Conservation (phyloP, 2,329 filamentous ascomycete species). For the Pseudogymnoascus sp. region DNA sequence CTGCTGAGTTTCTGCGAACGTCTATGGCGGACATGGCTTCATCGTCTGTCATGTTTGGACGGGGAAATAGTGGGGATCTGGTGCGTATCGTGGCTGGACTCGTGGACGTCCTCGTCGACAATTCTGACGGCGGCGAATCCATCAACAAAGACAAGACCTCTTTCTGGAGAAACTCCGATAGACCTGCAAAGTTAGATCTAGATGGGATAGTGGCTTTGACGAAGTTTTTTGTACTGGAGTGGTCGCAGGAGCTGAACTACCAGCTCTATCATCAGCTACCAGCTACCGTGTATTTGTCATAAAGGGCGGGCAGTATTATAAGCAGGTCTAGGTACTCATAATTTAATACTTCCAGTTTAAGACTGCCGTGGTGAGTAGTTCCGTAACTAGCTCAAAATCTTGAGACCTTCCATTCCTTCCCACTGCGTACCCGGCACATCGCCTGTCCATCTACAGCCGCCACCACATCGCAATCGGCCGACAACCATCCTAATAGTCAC, state of each 20-base stretch:
- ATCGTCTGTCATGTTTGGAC: constrained; percentile 24
- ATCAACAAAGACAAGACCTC: constrained; percentile 9
- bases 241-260: constrained; percentile 30
- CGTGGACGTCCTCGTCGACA: constrained; percentile 12
- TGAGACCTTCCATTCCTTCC: background rate
- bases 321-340: background rate
- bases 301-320: background rate
- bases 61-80: constrained; percentile 26
- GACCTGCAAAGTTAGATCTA: constrained; percentile 13
- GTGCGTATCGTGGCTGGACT: constrained; percentile 26
- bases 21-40: constrained; percentile 26
- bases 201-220: constrained; percentile 25
- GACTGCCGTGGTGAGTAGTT: background rate
- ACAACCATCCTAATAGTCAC: background rate
- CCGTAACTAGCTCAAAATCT: background rate
- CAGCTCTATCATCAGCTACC: constrained; percentile 29
- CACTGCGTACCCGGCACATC: background rate
- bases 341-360: background rate
- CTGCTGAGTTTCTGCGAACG: constrained; percentile 20
- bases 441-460: background rate
- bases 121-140: constrained; percentile 9
- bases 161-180: constrained; percentile 4
- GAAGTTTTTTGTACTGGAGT: constrained; percentile 29
- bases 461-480: background rate
- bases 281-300: background rate